These are phyloP conservation scores for Pichia cactophila DNA, from an alignment of 1,139 yeast genomes.

Conservation along the genomic window DNA sequence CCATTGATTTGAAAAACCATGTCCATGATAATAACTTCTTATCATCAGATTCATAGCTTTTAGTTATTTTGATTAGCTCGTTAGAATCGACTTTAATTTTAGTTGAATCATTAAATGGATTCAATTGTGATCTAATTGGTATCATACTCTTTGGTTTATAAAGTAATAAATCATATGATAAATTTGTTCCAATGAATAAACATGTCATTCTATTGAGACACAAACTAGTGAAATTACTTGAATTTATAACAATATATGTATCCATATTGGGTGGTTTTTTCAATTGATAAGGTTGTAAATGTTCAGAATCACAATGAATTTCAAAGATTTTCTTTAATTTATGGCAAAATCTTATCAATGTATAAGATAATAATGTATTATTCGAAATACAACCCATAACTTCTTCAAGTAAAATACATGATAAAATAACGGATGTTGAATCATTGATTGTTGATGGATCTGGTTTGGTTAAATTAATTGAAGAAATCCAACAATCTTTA, in stretches of 20 bases:
- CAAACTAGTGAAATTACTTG: conserved; percentile 28
- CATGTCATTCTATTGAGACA: conserved; percentile 27
- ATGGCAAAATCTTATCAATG: conserved; percentile 20
- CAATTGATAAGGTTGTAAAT: conserved; percentile 12
- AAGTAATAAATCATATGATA: conserved; percentile 25
- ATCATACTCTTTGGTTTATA: conserved; percentile 24
- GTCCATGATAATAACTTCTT: conserved; percentile 13
- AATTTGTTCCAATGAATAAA: conserved; percentile 25
- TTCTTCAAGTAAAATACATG: conserved; percentile 29
- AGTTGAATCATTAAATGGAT: conserved; percentile 19
- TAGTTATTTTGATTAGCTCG: conserved; percentile 7
- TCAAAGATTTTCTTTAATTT: conserved; percentile 7
- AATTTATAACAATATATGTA: conserved; percentile 29
- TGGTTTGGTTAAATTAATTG: conserved; percentile 16
- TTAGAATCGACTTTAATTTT: conserved; percentile 11
- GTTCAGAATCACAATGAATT: conserved; percentile 7
- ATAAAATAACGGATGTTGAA: conserved; percentile 17
- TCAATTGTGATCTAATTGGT: conserved; percentile 11
- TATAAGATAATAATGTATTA: conserved; percentile 22
- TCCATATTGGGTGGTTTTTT: conserved; percentile 13
- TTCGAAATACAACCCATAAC: conserved; percentile 29
- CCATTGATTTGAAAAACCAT: conserved; percentile 15
- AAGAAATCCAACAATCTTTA: conserved; percentile 10
- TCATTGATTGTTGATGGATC: conserved; percentile 13
- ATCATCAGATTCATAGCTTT: conserved; percentile 3